Evolutionary conservation across 805 yeast species (phyloP).

Genomic region (Cyberlindnera maclurae): DNA sequence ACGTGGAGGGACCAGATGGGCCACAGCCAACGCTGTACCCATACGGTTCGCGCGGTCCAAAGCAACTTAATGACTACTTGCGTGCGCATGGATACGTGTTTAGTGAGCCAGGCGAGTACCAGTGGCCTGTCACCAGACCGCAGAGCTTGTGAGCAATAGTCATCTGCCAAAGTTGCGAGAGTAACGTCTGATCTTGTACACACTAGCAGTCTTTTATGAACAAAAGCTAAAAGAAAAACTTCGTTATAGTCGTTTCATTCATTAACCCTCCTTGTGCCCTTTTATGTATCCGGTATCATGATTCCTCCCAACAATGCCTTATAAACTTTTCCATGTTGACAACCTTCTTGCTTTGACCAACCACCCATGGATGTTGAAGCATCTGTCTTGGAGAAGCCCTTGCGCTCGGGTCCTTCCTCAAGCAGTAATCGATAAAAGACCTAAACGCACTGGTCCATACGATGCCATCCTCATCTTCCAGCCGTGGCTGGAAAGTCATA

Average conservation of each 20-base stretch:
- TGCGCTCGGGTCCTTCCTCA: slow-evolving; percentile 70
- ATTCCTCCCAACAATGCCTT: slow-evolving; percentile 31
- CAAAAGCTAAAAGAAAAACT: background rate
- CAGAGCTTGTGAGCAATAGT: slow-evolving; percentile 8
- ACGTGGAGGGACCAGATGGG: slow-evolving; percentile 63
- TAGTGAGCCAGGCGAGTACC: slow-evolving; percentile 57
- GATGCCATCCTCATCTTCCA: slow-evolving; percentile 66
- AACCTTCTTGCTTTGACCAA: slow-evolving; percentile 61
- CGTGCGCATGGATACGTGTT: slow-evolving; percentile 66
- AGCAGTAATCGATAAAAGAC: slow-evolving; percentile 72
- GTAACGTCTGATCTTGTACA: slow-evolving; percentile 2
- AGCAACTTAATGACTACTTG: slow-evolving; percentile 52
- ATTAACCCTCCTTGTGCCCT: background rate
- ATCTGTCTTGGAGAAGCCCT: slow-evolving; percentile 93
- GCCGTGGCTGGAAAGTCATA: slow-evolving; percentile 72
- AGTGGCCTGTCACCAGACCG: slow-evolving; percentile 82
- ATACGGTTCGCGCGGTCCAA: slow-evolving; percentile 91
- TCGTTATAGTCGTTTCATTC: background rate
- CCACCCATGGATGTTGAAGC: slow-evolving; percentile 90
- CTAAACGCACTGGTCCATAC: slow-evolving; percentile 79
- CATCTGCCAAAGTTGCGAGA: background rate
- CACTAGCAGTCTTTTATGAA: background rate
- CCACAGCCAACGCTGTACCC: slow-evolving; percentile 66
- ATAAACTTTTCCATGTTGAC: slow-evolving; percentile 88
- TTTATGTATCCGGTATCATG: background rate